phyloP scores from a whole-genome alignment of 2,329 filamentous ascomycete genomes.

The Canariomyces notabilis region DNA sequence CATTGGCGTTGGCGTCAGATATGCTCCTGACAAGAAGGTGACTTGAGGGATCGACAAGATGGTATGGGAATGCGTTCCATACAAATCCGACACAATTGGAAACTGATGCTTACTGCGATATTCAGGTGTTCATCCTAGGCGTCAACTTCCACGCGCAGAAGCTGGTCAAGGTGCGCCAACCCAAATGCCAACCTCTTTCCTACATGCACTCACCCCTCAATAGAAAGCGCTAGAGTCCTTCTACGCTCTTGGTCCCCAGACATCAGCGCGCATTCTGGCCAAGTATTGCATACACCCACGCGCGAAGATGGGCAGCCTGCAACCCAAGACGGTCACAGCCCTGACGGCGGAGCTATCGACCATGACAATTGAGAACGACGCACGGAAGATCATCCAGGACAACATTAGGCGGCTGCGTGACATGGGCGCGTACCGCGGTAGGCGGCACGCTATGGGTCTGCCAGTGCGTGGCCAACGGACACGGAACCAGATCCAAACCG shows the following conservation, averaged over 20 bases:
- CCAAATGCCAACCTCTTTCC: conserved; percentile 8
- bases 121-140: conserved; percentile 58
- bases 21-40: conserved; percentile 18
- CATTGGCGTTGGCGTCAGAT: conserved; percentile 2
- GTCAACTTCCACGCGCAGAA: conserved; percentile 79
- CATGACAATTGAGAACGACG: conserved; percentile 92
- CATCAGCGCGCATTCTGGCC: conserved; percentile 72
- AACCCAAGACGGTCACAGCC: conserved; percentile 70
- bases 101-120: background rate
- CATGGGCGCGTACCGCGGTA: conserved; percentile 84
- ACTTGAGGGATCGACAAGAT: conserved; percentile 25
- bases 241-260: conserved; percentile 73
- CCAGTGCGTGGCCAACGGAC: conserved; percentile 89
- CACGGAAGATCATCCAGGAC: conserved; percentile 69
- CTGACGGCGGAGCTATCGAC: conserved; percentile 80
- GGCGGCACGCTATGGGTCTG: conserved; percentile 86
- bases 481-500: conserved; percentile 62
- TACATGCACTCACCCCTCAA: conserved; percentile 6
- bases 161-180: conserved; percentile 67
- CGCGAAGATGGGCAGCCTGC: conserved; percentile 70
- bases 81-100: background rate
- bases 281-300: conserved; percentile 83
- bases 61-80: conserved; percentile 11
- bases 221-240: conserved; percentile 75
- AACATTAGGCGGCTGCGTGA: conserved; percentile 84